These are phyloP conservation scores for Populus davidiana DNA, from an alignment of 345 rosid genomes.

Conservation along the genomic window DNA sequence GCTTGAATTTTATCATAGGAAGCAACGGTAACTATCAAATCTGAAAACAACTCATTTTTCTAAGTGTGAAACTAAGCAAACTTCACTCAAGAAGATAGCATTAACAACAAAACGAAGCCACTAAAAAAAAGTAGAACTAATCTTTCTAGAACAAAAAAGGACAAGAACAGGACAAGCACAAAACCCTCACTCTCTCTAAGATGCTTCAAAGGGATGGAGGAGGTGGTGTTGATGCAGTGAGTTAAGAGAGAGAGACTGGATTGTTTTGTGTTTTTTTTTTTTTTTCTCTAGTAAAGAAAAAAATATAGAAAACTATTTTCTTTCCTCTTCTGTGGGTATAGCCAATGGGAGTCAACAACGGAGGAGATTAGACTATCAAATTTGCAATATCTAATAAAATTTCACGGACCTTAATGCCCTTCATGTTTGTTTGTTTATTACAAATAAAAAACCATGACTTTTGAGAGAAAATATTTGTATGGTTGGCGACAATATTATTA, in stretches of 20 bases:
- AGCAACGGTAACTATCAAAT: constrained; percentile 17
- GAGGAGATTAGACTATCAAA: constrained; percentile 8
- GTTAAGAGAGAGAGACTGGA: constrained; percentile 7
- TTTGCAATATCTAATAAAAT: neutral
- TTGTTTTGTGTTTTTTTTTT: neutral
- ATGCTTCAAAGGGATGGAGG: constrained; percentile 2
- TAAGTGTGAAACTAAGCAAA: constrained; percentile 23
- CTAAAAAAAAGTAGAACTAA: constrained; percentile 10
- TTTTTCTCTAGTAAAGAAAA: neutral
- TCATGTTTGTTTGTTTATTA: neutral
- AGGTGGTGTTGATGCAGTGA: constrained; percentile 17
- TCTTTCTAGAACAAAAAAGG: neutral
- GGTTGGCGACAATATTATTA: neutral
- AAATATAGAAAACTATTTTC: neutral
- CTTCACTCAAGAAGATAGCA: constrained; percentile 23
- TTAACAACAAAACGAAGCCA: constrained; percentile 2
- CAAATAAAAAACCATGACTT: neutral
- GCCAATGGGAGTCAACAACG: constrained; percentile 9
- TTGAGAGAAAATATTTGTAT: neutral
- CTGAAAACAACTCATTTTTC: constrained; percentile 23
- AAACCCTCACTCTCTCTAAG: constrained; percentile 12
- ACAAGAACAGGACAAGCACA: constrained; percentile 6
- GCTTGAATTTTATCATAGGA: constrained; percentile 4
- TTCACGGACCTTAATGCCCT: constrained; percentile 20
- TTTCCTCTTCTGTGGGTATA: constrained; percentile 3